These are phyloP conservation scores for Citrus australasica DNA, from an alignment of 345 rosid genomes.

Conservation along the genomic window DNA sequence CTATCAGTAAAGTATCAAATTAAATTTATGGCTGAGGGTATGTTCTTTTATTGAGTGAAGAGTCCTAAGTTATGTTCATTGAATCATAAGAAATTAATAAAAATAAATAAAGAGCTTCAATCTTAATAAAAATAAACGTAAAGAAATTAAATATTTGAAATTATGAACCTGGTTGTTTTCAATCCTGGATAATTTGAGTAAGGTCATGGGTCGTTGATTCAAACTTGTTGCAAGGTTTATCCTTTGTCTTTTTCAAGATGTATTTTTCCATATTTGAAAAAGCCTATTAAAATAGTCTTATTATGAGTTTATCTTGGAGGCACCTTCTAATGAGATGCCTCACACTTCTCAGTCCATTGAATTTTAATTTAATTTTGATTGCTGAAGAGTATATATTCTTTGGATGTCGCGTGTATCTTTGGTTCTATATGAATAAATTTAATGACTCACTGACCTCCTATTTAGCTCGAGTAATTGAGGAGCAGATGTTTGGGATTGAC, in stretches of 20 bases:
- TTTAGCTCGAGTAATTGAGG: conserved; percentile 89
- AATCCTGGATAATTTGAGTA: neutral
- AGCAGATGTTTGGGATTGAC: conserved; percentile 86
- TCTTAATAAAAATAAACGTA: neutral
- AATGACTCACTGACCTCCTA: conserved; percentile 22
- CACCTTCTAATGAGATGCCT: neutral
- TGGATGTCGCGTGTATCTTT: neutral
- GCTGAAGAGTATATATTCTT: neutral
- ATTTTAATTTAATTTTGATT: neutral
- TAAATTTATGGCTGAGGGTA: neutral
- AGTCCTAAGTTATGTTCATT: neutral
- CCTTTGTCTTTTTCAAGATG: neutral
- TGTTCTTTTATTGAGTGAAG: neutral
- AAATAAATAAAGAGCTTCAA: neutral
- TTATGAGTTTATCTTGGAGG: neutral
- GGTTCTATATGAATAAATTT: neutral
- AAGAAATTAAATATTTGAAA: neutral
- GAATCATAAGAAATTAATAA: neutral
- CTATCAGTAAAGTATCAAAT: neutral
- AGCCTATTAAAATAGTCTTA: neutral
- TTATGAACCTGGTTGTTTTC: neutral
- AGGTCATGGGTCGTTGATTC: neutral
- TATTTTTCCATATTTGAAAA: neutral
- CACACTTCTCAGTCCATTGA: neutral
- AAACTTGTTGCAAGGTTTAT: neutral